Conservation (phyloP, 345 rosid genomes). For the Eucalyptus camaldulensis region DNA sequence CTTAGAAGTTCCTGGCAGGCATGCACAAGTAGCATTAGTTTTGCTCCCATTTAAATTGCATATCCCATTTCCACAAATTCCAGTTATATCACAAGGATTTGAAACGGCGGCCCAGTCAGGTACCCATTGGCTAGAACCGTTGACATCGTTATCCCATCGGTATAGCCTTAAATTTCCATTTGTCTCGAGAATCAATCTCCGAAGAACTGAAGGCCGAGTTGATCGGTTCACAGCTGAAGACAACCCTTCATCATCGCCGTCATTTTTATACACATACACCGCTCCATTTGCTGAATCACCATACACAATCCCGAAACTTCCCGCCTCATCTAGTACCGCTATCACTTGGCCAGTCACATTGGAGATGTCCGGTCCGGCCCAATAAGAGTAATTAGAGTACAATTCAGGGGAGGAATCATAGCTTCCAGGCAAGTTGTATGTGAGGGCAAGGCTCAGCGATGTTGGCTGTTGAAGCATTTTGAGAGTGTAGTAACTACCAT, state of each 20-base stretch:
- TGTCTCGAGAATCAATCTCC: constrained; percentile 60
- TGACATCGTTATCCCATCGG: constrained; percentile 72
- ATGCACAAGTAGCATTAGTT: constrained; percentile 64
- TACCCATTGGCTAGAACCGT: constrained; percentile 76
- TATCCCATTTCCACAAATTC: constrained; percentile 77
- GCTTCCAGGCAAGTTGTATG: constrained; percentile 36
- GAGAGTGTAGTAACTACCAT: constrained; percentile 61
- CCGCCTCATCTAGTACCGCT: constrained; percentile 60
- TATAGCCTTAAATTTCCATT: constrained; percentile 76
- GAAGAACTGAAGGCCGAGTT: constrained; percentile 14
- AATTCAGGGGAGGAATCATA: constrained; percentile 12
- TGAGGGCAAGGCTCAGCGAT: constrained; percentile 75
- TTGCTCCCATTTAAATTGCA: constrained; percentile 63
- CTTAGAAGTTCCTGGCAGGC: constrained; percentile 55
- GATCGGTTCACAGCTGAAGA: constrained; percentile 17
- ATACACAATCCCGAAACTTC: constrained; percentile 78
- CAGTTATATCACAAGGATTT: constrained; percentile 82
- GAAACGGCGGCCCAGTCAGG: constrained; percentile 91
- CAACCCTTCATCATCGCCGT: constrained; percentile 36
- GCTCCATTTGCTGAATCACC: constrained; percentile 71
- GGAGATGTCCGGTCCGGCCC: constrained; percentile 83
- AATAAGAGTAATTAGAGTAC: constrained; percentile 64
- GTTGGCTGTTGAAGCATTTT: constrained; percentile 82
- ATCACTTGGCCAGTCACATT: constrained; percentile 75
- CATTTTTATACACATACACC: constrained; percentile 65